Evolutionary conservation across 306 rosid genomes (phyloP), one percentile per base, ranked within the genome.

Genomic region (Geum urbanum): DNA sequence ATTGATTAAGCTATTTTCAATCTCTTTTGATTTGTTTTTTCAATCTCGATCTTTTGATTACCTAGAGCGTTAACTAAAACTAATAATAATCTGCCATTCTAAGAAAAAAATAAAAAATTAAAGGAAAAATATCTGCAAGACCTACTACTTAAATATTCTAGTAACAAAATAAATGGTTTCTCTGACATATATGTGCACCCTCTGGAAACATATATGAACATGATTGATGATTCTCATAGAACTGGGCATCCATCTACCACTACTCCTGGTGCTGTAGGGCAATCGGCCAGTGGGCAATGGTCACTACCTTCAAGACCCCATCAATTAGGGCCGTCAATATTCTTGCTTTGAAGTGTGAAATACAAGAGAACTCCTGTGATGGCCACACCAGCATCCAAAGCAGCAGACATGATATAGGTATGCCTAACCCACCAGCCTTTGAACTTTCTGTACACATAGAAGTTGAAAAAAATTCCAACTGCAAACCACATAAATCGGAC

Each of bases 261-360:
- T 0, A 88, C 35, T 8, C 97, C 92, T 2, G 91, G 90, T 27
- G 88, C 87, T 13, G 85, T 85, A 8, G 94, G 94, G 51, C 90
- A 88, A 0, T 0, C 16, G 4, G 88, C 94, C 83, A 88, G 76
- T 2, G 76, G 77, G 15, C 92, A 91, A 9, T 85, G 92, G 57
- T 86, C 96, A 67, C 44, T 41, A 8, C 2, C 37, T 0, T 63
- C 66, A 15, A 78, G 72, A 7, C 97, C 95, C 97, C 95, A 88
- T 95, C 97, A 88, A 0, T 0, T 0, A 8, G 90, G 94, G 19
- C 94, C 94, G 0, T 16, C 10, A 39, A 77, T 63, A 18, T 62
- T 18, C 9, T 62, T 61, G 4, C 44, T 18, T 74, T 88, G 90
- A 48, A 88, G 88, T 1, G 90, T 0, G 61, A 88, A 88, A 66